Evolutionary conservation across 768 basidiomycete species (phyloP).

Genomic region (Suillus placidus): DNA sequence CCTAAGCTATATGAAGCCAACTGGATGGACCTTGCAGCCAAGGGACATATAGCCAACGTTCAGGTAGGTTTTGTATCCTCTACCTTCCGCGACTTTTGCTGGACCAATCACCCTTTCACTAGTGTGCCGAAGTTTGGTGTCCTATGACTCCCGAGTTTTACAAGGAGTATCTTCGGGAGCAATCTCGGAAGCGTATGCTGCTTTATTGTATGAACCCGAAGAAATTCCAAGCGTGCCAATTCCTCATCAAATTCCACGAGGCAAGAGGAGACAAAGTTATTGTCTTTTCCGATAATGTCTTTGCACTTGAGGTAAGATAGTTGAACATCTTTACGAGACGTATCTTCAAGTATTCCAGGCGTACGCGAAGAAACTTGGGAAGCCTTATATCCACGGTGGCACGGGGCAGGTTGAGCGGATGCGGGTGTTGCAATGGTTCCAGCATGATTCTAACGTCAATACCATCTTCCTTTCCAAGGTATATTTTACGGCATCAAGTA

Average conservation of each 20-base stretch:
- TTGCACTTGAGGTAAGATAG: slow-evolving; percentile 80
- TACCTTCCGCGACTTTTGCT: neutral
- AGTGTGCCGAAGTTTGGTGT: slow-evolving; percentile 99
- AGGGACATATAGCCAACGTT: slow-evolving; percentile 99
- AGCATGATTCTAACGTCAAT: slow-evolving; percentile 93
- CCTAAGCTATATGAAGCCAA: slow-evolving; percentile 99
- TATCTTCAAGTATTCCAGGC: slow-evolving; percentile 47
- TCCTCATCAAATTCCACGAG: slow-evolving; percentile 97
- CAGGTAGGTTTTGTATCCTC: slow-evolving; percentile 60
- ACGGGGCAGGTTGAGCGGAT: slow-evolving; percentile 95
- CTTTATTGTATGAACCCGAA: slow-evolving; percentile 99
- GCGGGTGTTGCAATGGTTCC: slow-evolving; percentile 93
- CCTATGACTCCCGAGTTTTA: slow-evolving; percentile 99
- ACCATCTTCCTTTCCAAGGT: slow-evolving; percentile 99
- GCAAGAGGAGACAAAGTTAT: slow-evolving; percentile 98
- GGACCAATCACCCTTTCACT: slow-evolving; percentile 14
- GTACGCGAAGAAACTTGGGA: slow-evolving; percentile 91
- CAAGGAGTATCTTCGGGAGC: slow-evolving; percentile 92
- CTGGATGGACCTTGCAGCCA: slow-evolving; percentile 99
- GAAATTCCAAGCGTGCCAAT: slow-evolving; percentile 99
- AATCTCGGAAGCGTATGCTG: slow-evolving; percentile 91
- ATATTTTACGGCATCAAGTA: slow-evolving; percentile 23
- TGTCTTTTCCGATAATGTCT: slow-evolving; percentile 99
- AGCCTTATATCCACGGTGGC: slow-evolving; percentile 95
- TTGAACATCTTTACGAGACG: slow-evolving; percentile 10